phyloP scores from a whole-genome alignment of 2,329 filamentous ascomycete genomes.

The Ceratocystiopsis minuta region DNA sequence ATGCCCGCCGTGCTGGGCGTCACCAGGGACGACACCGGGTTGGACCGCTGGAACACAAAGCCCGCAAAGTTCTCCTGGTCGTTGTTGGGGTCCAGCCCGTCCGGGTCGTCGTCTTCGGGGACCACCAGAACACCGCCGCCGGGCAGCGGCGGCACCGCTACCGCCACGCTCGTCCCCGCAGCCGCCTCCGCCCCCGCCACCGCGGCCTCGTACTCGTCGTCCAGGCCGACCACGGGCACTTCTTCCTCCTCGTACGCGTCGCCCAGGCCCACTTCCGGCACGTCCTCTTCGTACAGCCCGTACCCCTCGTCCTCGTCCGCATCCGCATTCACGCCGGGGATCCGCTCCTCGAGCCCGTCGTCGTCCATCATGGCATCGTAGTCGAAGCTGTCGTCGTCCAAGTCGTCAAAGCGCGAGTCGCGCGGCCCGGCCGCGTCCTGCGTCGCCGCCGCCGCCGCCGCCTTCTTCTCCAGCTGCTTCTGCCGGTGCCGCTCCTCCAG shows the following conservation, averaged over 20 bases:
- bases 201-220: not conserved
- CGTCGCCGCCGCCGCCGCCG: constrained; percentile 12
- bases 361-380: constrained; percentile 49
- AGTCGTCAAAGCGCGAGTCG: constrained; percentile 41
- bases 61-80: constrained; percentile 44
- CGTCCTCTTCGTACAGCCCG: not conserved
- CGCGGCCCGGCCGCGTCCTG: constrained; percentile 13
- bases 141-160: too few species aligned
- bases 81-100: constrained; percentile 28
- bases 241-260: constrained; percentile 8
- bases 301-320: constrained; percentile 22
- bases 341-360: constrained; percentile 47
- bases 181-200: not conserved
- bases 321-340: constrained; percentile 34
- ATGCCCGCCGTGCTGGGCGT: constrained; percentile 31
- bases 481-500: constrained; percentile 57
- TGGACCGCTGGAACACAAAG: constrained; percentile 38
- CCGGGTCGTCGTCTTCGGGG: constrained; percentile 12
- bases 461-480: constrained; percentile 43
- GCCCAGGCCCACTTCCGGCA: constrained; percentile 2
- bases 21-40: constrained; percentile 29
- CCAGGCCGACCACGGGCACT: not conserved
- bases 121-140: constrained; percentile 2
- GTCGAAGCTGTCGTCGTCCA: constrained; percentile 41
- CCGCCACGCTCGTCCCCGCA: too few species aligned